Conservation (phyloP, 768 basidiomycete species). For the Boletus rubroflammeus region DNA sequence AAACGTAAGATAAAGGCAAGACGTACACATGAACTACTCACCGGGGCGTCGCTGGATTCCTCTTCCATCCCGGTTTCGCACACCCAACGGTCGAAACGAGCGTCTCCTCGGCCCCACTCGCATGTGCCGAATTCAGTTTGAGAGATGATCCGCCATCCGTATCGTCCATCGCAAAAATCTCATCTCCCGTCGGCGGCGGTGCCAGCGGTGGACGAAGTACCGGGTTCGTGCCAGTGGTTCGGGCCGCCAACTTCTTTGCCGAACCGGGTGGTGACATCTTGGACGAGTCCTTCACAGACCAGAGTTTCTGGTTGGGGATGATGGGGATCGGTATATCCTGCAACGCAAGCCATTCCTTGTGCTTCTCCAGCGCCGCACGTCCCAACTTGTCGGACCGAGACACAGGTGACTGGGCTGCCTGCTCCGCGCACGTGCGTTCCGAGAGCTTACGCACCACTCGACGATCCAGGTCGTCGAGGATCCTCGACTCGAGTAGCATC, state of each 20-base stretch:
- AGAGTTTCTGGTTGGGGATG: constrained; percentile 29
- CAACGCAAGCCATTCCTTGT: constrained; percentile 65
- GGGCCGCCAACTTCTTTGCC: constrained; percentile 9
- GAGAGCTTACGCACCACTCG: constrained; percentile 68
- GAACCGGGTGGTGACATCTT: constrained; percentile 32
- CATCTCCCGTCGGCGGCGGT: constrained; percentile 42
- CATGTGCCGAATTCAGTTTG: constrained; percentile 15
- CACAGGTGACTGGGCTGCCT: constrained; percentile 63
- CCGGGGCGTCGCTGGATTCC: constrained; percentile 45
- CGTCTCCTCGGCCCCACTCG: constrained; percentile 1
- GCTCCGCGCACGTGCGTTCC: constrained; percentile 50
- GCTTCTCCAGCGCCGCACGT: constrained; percentile 52
- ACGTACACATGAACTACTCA: constrained; percentile 30
- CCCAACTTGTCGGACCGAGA: constrained; percentile 55
- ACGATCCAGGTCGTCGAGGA: constrained; percentile 72
- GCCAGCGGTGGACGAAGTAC: constrained; percentile 16
- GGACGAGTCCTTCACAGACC: constrained; percentile 24
- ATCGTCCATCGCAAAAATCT: constrained; percentile 85
- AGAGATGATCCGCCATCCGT: constrained; percentile 39
- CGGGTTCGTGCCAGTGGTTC: constrained; percentile 23
- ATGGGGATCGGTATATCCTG: constrained; percentile 68
- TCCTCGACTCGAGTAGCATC: constrained; percentile 71
- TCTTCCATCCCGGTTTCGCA: constrained; percentile 45
- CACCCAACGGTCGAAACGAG: neutral
- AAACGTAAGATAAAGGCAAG: constrained; percentile 13